phyloP scores from a whole-genome alignment of 176 grass and related monocot species.

The Lolium multiflorum region DNA sequence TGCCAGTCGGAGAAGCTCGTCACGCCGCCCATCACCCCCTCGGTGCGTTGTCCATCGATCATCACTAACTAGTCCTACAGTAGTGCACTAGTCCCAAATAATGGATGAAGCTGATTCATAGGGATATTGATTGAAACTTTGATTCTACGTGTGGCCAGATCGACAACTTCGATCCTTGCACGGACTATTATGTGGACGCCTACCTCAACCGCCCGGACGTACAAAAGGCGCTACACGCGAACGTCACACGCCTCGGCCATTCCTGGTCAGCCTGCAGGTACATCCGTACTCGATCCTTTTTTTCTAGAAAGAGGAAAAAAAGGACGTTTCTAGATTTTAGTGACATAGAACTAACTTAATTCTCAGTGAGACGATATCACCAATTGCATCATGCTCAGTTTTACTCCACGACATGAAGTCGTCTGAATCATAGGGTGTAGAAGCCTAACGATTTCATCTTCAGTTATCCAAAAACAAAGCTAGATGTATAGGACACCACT shows the following conservation, averaged over 20 bases:
- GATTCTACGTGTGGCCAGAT: slow-evolving; percentile 50
- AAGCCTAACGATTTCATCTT: background rate
- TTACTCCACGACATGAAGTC: no score
- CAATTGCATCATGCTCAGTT: no score
- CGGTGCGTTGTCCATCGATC: slow-evolving; percentile 46
- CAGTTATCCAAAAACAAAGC: background rate
- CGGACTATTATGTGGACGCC: slow-evolving; percentile 69
- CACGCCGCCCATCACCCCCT: slow-evolving; percentile 50
- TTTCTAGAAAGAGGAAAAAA: background rate
- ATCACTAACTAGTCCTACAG: background rate
- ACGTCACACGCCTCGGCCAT: slow-evolving; percentile 71
- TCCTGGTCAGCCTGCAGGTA: slow-evolving; percentile 87
- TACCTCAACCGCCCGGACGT: slow-evolving; percentile 80
- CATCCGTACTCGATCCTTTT: slow-evolving; percentile 27
- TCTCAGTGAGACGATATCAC: no score
- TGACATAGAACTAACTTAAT: no score
- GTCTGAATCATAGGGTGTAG: background rate
- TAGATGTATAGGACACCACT: background rate
- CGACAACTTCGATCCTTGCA: slow-evolving; percentile 82
- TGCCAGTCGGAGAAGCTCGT: slow-evolving; percentile 49
- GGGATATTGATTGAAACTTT: background rate
- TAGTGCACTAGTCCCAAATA: background rate
- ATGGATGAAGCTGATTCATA: background rate
- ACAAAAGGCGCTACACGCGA: slow-evolving; percentile 83
- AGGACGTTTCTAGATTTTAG: no score